These are phyloP conservation scores for Metroxylon sagu DNA, from an alignment of 176 grass and related monocot species.

Conservation along the genomic window DNA sequence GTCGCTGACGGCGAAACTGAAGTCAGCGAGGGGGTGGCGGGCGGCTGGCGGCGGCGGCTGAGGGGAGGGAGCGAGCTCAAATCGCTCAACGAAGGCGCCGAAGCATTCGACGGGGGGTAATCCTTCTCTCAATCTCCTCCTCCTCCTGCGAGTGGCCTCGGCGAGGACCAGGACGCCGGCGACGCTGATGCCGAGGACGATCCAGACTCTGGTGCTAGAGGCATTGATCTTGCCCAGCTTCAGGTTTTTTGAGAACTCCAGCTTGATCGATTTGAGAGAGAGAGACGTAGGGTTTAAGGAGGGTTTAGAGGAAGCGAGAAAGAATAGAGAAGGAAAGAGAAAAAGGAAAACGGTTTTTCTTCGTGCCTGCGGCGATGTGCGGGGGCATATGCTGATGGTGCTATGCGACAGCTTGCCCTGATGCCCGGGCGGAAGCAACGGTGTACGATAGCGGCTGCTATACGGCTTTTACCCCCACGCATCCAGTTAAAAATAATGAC, in stretches of 20 bases:
- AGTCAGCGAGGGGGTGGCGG: slow-evolving; percentile 35
- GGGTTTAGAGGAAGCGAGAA: slow-evolving; percentile 26
- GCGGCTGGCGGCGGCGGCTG: slow-evolving; percentile 69
- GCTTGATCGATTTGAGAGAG: slow-evolving; percentile 8
- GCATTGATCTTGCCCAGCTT: slow-evolving; percentile 8
- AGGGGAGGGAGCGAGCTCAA: slow-evolving; percentile 46
- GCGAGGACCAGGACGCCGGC: slow-evolving; percentile 72
- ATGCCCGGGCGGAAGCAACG: too few species aligned
- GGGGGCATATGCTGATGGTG: too few species aligned
- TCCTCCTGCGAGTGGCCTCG: slow-evolving; percentile 49
- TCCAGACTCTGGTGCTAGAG: slow-evolving; percentile 34
- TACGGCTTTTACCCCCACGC: too few species aligned
- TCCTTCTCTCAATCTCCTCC: slow-evolving; percentile 32
- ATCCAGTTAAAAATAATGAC: too few species aligned
- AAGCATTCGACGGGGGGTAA: slow-evolving; percentile 13
- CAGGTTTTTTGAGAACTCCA: slow-evolving; percentile 13
- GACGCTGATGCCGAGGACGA: slow-evolving; percentile 64
- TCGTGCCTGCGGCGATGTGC: too few species aligned
- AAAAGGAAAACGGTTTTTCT: not conserved
- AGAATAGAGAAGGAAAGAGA: slow-evolving; percentile 25
- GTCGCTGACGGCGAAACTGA: slow-evolving; percentile 87
- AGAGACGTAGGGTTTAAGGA: slow-evolving; percentile 52
- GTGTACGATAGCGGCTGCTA: too few species aligned
- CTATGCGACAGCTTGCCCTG: too few species aligned
- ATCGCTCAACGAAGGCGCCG: slow-evolving; percentile 60